Evolutionary conservation across 805 yeast species (phyloP).

Genomic region (Metschnikowia proteae): DNA sequence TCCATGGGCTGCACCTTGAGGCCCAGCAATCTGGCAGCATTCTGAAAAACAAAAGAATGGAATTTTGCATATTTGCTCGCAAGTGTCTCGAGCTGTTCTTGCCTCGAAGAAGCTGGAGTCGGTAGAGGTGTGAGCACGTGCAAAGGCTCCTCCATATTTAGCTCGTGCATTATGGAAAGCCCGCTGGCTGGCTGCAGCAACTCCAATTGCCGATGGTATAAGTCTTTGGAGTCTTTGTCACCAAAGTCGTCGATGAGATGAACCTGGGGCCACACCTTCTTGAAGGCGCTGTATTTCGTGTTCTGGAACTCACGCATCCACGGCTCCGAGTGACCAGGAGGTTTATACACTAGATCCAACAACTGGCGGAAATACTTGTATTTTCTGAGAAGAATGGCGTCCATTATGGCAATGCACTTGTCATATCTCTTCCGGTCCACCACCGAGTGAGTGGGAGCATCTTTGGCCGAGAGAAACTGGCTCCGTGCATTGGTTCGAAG

Average conservation of each 20-base stretch:
- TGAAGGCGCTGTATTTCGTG: conserved; percentile 21
- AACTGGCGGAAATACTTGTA: conserved; percentile 22
- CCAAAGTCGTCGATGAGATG: conserved; percentile 31
- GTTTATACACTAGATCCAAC: conserved; percentile 29
- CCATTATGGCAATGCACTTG: conserved; percentile 15
- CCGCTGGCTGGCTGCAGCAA: conserved; percentile 6
- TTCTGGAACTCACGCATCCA: conserved; percentile 23
- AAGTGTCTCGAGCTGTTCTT: not conserved
- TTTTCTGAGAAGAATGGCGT: conserved; percentile 26
- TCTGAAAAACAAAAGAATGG: conserved; percentile 20
- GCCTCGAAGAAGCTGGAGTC: not conserved
- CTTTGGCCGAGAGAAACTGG: conserved; percentile 11
- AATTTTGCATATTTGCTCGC: conserved; percentile 15
- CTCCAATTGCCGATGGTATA: conserved; percentile 18
- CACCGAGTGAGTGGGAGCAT: conserved; percentile 11
- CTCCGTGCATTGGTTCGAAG: conserved; percentile 14
- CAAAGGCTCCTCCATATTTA: conserved; percentile 5
- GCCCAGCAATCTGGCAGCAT: conserved; percentile 21
- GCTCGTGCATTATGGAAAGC: conserved; percentile 12
- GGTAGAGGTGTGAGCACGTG: not conserved
- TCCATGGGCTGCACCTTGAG: conserved; percentile 30
- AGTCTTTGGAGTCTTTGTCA: conserved; percentile 5
- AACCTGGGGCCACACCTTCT: conserved; percentile 32
- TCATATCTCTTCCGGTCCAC: conserved; percentile 15
- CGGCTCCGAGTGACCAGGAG: conserved; percentile 9